These are phyloP conservation scores for Xylaria bambusicola DNA, from an alignment of 495 filamentous ascomycete species.

Conservation along the genomic window DNA sequence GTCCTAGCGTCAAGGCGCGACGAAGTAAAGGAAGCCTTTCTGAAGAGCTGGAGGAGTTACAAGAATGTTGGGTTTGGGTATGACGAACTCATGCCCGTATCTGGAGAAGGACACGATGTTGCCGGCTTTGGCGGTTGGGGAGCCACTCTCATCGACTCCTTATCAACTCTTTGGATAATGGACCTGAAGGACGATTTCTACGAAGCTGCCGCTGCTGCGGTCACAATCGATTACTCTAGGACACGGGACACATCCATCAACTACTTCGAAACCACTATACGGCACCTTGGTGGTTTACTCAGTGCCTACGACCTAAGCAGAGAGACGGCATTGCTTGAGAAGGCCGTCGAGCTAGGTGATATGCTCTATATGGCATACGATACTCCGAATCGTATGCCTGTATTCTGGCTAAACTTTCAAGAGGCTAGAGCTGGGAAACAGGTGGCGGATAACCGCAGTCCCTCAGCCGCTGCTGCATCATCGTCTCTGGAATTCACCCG, in stretches of 20 bases:
- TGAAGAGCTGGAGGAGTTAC: conserved; percentile 78
- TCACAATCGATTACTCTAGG: conserved; percentile 81
- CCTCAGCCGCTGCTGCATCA: conserved; percentile 67
- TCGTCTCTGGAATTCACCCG: conserved; percentile 83
- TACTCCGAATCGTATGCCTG: conserved; percentile 88
- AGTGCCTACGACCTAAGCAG: conserved; percentile 75
- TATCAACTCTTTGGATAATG: conserved; percentile 98
- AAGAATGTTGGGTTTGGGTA: conserved; percentile 72
- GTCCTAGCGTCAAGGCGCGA: conserved; percentile 47
- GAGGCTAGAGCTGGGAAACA: conserved; percentile 36
- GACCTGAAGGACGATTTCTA: conserved; percentile 85
- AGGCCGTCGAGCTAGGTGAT: conserved; percentile 80
- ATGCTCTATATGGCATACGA: conserved; percentile 86
- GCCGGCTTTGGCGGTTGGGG: conserved; percentile 89
- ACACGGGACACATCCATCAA: conserved; percentile 60
- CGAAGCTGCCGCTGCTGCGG: conserved; percentile 75
- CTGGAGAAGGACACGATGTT: conserved; percentile 53
- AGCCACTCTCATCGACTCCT: conserved; percentile 84
- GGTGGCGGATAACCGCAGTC: conserved; percentile 33
- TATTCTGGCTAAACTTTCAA: conserved; percentile 63
- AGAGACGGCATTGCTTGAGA: conserved; percentile 68
- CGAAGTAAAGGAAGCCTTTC: conserved; percentile 68
- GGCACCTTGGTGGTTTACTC: conserved; percentile 77
- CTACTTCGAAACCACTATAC: conserved; percentile 79
- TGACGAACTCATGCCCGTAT: conserved; percentile 72